Evolutionary conservation across 2,329 filamentous ascomycete genomes (phyloP).

Genomic region (Fusarium verrucosum): DNA sequence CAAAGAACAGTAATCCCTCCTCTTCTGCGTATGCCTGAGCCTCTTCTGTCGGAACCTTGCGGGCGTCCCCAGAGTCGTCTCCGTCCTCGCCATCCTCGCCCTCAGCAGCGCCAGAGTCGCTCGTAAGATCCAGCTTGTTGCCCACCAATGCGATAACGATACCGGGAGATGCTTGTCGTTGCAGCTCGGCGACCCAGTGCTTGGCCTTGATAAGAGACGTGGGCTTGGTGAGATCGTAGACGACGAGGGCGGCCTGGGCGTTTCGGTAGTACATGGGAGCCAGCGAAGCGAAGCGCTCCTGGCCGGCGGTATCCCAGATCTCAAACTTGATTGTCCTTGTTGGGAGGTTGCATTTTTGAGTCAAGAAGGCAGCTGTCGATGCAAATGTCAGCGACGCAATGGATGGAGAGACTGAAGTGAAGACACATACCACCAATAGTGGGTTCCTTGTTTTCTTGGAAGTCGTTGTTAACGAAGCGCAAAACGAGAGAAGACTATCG

Average conservation of each 20-base stretch:
- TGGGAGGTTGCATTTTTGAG: slow-evolving; percentile 97
- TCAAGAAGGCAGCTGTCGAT: slow-evolving; percentile 86
- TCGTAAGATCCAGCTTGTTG: slow-evolving; percentile 93
- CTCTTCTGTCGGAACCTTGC: slow-evolving; percentile 91
- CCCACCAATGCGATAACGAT: slow-evolving; percentile 97
- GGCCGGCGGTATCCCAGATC: slow-evolving; percentile 98
- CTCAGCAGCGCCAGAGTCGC: slow-evolving; percentile 57
- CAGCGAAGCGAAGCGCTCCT: slow-evolving; percentile 95
- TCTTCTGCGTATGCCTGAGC: slow-evolving; percentile 94
- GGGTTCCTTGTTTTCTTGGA: slow-evolving; percentile 99
- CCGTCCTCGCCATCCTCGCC: slow-evolving; percentile 65
- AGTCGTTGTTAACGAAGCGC: slow-evolving; percentile 99
- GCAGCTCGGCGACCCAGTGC: slow-evolving; percentile 98
- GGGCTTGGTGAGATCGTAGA: slow-evolving; percentile 98
- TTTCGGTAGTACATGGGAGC: slow-evolving; percentile 99
- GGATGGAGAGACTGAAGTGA: neutral
- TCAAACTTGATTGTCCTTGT: slow-evolving; percentile 92
- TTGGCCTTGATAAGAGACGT: slow-evolving; percentile 96
- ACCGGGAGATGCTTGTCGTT: slow-evolving; percentile 92
- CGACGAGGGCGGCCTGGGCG: slow-evolving; percentile 94
- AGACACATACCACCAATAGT: slow-evolving; percentile 87
- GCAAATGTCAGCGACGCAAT: slow-evolving; percentile 24
- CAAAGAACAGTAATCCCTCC: slow-evolving; percentile 93
- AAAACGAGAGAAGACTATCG: slow-evolving; percentile 91
- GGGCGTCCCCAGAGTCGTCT: slow-evolving; percentile 74